Evolutionary conservation across 1,139 yeast genomes (phyloP), one percentile per base, ranked within the genome.

Genomic region (Yamadazyma friedrichii): DNA sequence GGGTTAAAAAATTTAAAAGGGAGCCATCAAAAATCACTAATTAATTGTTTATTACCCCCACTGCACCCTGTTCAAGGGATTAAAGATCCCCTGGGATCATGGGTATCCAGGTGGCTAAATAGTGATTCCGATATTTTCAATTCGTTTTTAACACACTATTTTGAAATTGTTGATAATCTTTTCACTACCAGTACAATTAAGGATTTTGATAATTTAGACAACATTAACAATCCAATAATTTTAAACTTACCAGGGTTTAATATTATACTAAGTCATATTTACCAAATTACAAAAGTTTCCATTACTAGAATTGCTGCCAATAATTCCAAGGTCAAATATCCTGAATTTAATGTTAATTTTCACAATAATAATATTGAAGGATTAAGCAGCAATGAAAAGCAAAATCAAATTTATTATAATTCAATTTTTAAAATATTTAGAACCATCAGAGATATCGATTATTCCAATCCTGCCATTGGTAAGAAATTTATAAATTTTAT

Each of bases 61-160:
- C 56, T 55, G 16, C 74, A 67, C 36, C 82, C 81, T n/a, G 82
- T 79, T 6, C 53, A 58, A 15, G 84, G 84, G 1, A 78, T 78
- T 15, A 64, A 67, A 24, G 84, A 80, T 44, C 80, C 88, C 3
- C 74, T 70, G 45, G 89, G 88, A 0, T 62, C 74, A 11, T 86
- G 95, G 95, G 82, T 80, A 2, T 67, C 79, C 41, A 64, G 75
- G 39, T 73, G 77, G 77, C 61, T 65, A 48, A 57, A 58, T 48
- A 59, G 66, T 40, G 87, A 65, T 75, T 88, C 89, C 63, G 82
- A 51, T 59, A 71, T 87, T 2, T 86, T 88, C 59, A 76, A 78
- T 48, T 82, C 94, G 1, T 88, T 88, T 53, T 65, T 86, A 43
- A 81, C 88, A 54, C 95, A 88, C 58, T 84, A 84, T 54, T 47